These are phyloP conservation scores for Laetiporus sulphureus DNA, from an alignment of 1,284 basidiomycete species.

Conservation along the genomic window DNA sequence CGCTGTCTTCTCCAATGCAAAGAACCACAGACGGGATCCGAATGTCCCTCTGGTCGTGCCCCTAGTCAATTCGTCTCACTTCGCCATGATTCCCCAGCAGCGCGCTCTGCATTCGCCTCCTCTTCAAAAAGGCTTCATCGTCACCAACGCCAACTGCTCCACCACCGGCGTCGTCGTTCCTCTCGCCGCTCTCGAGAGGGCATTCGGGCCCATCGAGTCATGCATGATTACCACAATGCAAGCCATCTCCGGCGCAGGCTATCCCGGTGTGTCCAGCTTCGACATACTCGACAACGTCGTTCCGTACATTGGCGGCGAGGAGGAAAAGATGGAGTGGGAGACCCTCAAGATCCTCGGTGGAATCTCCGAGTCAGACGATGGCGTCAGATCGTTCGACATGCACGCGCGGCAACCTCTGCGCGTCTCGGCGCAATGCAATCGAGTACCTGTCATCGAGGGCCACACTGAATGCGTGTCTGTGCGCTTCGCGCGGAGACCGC, in stretches of 20 bases:
- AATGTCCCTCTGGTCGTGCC: constrained; percentile 97
- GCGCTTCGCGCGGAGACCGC: constrained; percentile 74
- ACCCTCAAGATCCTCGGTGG: constrained; percentile 95
- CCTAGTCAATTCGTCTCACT: constrained; percentile 88
- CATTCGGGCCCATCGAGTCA: constrained; percentile 90
- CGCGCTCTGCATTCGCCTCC: constrained; percentile 62
- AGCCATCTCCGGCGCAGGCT: constrained; percentile 95
- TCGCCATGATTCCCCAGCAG: constrained; percentile 84
- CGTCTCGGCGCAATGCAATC: constrained; percentile 67
- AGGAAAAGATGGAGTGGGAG: constrained; percentile 99
- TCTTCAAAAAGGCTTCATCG: constrained; percentile 87
- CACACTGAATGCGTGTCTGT: constrained; percentile 92
- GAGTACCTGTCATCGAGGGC: constrained; percentile 76
- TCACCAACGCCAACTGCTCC: constrained; percentile 98
- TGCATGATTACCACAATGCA: constrained; percentile 95
- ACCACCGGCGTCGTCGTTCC: constrained; percentile 94
- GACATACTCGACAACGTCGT: constrained; percentile 98
- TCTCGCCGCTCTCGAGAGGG: constrained; percentile 85
- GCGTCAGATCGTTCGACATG: constrained; percentile 73
- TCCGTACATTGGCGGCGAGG: constrained; percentile 91
- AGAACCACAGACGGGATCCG: constrained; percentile 92
- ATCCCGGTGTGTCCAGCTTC: constrained; percentile 87
- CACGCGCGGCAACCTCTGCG: constrained; percentile 75
- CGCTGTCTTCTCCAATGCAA: constrained; percentile 96
- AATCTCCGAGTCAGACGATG: constrained; percentile 48